Percentiles rank a stretch among this genome's conserved stretches.
Conservation (phyloP, 345 rosid genomes). For the Brassica incana region DNA sequence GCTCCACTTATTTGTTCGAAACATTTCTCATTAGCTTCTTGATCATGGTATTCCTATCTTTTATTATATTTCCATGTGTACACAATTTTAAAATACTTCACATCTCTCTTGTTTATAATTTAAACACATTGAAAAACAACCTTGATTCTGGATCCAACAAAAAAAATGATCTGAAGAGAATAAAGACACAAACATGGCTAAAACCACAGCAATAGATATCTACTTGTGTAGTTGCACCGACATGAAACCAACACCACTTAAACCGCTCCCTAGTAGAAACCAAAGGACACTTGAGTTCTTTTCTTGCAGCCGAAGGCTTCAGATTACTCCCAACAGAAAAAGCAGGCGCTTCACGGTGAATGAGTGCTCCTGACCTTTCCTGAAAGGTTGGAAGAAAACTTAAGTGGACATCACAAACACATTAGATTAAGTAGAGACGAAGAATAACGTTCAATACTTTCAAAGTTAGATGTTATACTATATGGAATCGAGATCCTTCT, state of each 20-base stretch:
- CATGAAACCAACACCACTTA: too few species aligned
- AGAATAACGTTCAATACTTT: background rate
- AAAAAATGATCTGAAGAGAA: too few species aligned
- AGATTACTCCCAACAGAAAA: constrained; percentile 58
- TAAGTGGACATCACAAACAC: background rate
- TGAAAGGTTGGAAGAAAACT: constrained; percentile 38
- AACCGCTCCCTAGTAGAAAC: too few species aligned
- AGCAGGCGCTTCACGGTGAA: constrained; percentile 73
- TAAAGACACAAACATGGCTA: too few species aligned
- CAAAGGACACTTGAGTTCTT: constrained; percentile 33
- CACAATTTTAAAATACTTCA: background rate
- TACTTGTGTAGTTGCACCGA: too few species aligned
- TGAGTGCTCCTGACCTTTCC: constrained; percentile 97
- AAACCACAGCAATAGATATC: too few species aligned
- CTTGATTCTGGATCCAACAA: too few species aligned
- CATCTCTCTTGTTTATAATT: background rate
- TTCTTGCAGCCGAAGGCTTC: constrained; percentile 52
- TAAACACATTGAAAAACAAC: background rate
- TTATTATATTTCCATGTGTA: background rate
- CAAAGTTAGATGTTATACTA: constrained; percentile 42
- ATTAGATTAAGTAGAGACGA: background rate
- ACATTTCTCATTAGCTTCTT: too few species aligned
- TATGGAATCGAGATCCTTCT: constrained; percentile 84
- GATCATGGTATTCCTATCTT: background rate
- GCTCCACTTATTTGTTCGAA: too few species aligned